Conservation (phyloP, 2,329 filamentous ascomycete genomes). For the Fusarium longipes region DNA sequence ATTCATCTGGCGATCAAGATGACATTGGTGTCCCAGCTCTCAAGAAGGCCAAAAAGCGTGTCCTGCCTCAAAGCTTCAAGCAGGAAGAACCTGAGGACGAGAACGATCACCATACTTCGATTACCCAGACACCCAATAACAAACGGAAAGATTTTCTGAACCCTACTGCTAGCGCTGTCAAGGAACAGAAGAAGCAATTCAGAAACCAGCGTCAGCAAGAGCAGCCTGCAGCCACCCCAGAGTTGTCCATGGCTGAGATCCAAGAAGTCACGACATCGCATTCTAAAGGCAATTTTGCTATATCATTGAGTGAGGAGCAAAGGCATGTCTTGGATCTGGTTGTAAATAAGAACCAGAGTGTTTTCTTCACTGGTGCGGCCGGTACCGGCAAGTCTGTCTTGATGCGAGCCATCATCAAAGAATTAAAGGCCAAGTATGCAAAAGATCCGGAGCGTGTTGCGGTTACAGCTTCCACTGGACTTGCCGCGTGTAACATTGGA, state of each 20-base stretch:
- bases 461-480: conserved; percentile 93
- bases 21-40: conserved; percentile 38
- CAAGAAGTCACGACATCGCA: conserved; percentile 53
- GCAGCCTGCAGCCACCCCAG: conserved; percentile 55
- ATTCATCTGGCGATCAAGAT: conserved; percentile 51
- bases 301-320: conserved; percentile 89
- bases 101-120: conserved; percentile 39
- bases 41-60: conserved; percentile 69
- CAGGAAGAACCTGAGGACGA: conserved; percentile 51
- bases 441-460: conserved; percentile 86
- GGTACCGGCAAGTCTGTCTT: conserved; percentile 97
- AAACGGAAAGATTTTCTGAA: conserved; percentile 45
- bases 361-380: conserved; percentile 97
- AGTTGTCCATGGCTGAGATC: conserved; percentile 49
- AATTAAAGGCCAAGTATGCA: conserved; percentile 79
- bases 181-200: conserved; percentile 81
- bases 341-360: conserved; percentile 81
- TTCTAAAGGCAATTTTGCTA: conserved; percentile 54
- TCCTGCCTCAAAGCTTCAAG: conserved; percentile 65
- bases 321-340: conserved; percentile 85
- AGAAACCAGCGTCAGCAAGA: conserved; percentile 64
- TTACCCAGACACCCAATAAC: conserved; percentile 42
- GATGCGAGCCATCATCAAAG: conserved; percentile 88
- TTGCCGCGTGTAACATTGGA: conserved; percentile 96
- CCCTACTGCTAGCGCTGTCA: conserved; percentile 43